Evolutionary conservation across 495 filamentous ascomycete species (phyloP).

Genomic region (Talaromyces thailandensis): DNA sequence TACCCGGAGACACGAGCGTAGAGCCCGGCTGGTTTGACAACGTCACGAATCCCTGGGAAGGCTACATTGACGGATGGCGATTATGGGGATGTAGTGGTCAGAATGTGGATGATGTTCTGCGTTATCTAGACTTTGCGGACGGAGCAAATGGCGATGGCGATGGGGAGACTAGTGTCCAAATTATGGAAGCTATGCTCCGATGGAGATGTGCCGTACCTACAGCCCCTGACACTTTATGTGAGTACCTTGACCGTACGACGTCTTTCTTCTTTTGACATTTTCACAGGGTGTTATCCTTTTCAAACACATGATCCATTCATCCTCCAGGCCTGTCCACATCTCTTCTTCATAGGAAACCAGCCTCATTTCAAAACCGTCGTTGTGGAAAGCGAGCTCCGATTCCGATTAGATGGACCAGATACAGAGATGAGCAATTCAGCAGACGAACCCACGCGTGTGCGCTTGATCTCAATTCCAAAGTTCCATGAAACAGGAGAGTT

Average conservation of each 20-base stretch:
- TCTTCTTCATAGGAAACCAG: conserved; percentile 88
- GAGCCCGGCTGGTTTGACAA: conserved; percentile 74
- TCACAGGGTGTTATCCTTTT: conserved; percentile 86
- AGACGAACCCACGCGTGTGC: conserved; percentile 49
- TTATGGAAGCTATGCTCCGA: conserved; percentile 86
- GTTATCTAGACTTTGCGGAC: conserved; percentile 56
- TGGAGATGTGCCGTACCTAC: conserved; percentile 93
- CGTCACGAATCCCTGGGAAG: conserved; percentile 91
- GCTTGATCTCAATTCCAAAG: conserved; percentile 69
- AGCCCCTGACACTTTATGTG: conserved; percentile 92
- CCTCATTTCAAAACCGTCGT: conserved; percentile 68
- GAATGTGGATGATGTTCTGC: conserved; percentile 86
- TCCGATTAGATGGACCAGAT: conserved; percentile 26
- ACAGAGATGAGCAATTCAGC: conserved; percentile 32
- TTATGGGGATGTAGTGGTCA: conserved; percentile 82
- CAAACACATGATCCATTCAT: conserved; percentile 87
- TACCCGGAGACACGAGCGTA: conserved; percentile 31
- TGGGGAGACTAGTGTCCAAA: conserved; percentile 61
- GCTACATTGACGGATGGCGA: conserved; percentile 77
- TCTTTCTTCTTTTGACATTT: not conserved
- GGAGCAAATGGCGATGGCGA: conserved; percentile 24
- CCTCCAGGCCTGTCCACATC: conserved; percentile 71
- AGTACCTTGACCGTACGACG: conserved; percentile 19
- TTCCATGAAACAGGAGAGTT: conserved; percentile 75
- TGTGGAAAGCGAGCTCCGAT: conserved; percentile 43